Percentiles rank a stretch among this genome's conserved stretches.
These are phyloP conservation scores for Epithemia pelagica DNA, from an alignment of 108 stramenopile species.

Conservation along the genomic window DNA sequence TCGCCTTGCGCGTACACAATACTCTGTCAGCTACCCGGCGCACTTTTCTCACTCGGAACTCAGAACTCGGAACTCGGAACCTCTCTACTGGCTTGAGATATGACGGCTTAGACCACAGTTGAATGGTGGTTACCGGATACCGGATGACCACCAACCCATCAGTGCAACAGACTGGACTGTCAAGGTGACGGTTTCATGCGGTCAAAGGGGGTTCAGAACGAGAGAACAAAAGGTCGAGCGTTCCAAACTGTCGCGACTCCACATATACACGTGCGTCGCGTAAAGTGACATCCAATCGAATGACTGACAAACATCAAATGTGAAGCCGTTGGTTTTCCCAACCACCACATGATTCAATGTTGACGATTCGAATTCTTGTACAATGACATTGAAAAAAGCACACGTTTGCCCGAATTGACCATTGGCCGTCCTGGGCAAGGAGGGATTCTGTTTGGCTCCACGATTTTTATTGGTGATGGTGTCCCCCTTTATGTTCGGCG, in stretches of 20 bases:
- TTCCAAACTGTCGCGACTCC: slow-evolving; percentile 43
- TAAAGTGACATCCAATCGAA: slow-evolving; percentile 72
- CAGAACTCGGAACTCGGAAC: no score
- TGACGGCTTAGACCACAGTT: slow-evolving; percentile 7
- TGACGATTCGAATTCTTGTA: neutral
- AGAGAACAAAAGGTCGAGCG: slow-evolving; percentile 34
- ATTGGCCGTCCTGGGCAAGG: slow-evolving; percentile 62
- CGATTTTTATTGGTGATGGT: no score
- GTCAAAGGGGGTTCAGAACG: slow-evolving; percentile 73
- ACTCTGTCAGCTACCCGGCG: no score
- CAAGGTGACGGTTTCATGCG: slow-evolving; percentile 42
- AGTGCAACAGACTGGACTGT: slow-evolving; percentile 28
- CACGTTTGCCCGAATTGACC: slow-evolving; percentile 71
- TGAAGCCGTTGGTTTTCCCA: slow-evolving; percentile 14
- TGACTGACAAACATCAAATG: slow-evolving; percentile 66
- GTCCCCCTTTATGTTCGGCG: neutral
- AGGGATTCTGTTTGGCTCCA: no score
- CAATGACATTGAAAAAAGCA: slow-evolving; percentile 43
- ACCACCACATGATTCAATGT: neutral
- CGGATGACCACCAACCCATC: slow-evolving; percentile 23
- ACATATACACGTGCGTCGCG: slow-evolving; percentile 51
- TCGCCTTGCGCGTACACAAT: no score
- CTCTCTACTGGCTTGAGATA: slow-evolving; percentile 15
- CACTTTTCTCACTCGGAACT: no score
- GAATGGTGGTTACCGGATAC: slow-evolving; percentile 30